Base-by-base conservation (phyloP, 176 grass and related monocot species). In the Triticum monococcum region DNA sequence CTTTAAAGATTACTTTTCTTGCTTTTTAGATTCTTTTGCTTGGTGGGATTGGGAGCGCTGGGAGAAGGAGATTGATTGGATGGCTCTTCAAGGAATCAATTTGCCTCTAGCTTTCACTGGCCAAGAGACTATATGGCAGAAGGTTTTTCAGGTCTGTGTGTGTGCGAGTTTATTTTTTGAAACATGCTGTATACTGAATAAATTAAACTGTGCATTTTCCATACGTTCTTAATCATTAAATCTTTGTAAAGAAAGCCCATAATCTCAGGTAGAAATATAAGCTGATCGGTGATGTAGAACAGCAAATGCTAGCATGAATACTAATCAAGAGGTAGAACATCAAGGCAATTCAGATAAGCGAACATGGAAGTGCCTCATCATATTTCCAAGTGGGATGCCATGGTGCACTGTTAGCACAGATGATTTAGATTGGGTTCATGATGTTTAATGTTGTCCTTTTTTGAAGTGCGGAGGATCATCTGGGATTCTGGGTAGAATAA, bases 11-110 rank as follows among this genome's bases (percentile, higher is more conserved):
- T 71, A 26, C 17, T 79, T 79, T 85, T 79, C 66, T 80, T 23
- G 1, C 33, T 71, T 81, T 79, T 72, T 82, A 95, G 93, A 95
- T 90, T 95, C 93, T 59, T 92, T 92, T 90, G 88, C 90, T 78
- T 95, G 90, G 90, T 95, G 90, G 90, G 65, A 95, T 83, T 95
- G 93, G 93, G 77, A 88, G 31, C 86, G 93, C 9, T 95, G 93
- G 90, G 86, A 95, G 84, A 95, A 90, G 75, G 93, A 95, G 83
- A 95, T 95, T 86, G 93, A 95, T 65, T 95, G 93, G 93, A 95
- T 95, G 90, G 93, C 88, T 88, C 88, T 95, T 83, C 90, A 95
- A 87, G 93, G 93, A 66, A 89, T 95, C 36, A 95, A 95, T 88
- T 87, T 92, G 72, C 93, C 90, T 79, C 88, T 92, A 69, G 90